Evolutionary conservation across 164 flowering plant species (phyloP).

Genomic region (Annona cherimola): DNA sequence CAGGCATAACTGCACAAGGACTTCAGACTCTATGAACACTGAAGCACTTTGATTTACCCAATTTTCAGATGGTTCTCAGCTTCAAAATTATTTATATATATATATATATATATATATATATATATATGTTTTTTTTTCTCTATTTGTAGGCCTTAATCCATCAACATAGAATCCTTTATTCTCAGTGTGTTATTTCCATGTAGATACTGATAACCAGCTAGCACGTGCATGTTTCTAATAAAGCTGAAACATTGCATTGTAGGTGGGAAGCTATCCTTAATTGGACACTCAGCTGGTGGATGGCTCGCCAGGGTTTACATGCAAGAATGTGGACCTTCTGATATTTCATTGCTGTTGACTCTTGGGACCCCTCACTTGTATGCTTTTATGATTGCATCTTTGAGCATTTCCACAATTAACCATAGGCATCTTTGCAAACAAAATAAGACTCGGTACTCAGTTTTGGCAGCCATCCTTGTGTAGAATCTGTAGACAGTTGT

Average conservation of each 20-base stretch:
- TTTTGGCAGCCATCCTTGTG: too few relatives aligned
- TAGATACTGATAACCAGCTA: background rate
- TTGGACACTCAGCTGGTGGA: conserved; percentile 98
- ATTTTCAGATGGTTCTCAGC: too few relatives aligned
- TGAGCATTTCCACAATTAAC: background rate
- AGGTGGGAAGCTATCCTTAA: conserved; percentile 65
- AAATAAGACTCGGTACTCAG: background rate
- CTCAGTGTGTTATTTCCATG: background rate
- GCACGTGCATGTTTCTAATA: conserved; percentile 3
- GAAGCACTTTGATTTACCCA: too few relatives aligned
- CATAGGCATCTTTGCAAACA: background rate
- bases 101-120: too few relatives aligned
- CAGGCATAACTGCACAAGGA: too few relatives aligned
- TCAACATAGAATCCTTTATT: background rate
- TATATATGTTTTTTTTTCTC: background rate
- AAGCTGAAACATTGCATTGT: conserved; percentile 8
- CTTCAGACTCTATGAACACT: too few relatives aligned
- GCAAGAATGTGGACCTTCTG: conserved; percentile 72
- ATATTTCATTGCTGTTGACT: conserved; percentile 73
- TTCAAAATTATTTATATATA: too few relatives aligned
- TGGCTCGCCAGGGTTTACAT: conserved; percentile 95
- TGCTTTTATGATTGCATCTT: conserved; percentile 10
- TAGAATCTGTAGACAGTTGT: too few relatives aligned
- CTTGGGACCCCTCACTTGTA: conserved; percentile 92
- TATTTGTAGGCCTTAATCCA: too few relatives aligned